Base-by-base conservation (phyloP, 306 rosid species). In the Alnus glutinosa region DNA sequence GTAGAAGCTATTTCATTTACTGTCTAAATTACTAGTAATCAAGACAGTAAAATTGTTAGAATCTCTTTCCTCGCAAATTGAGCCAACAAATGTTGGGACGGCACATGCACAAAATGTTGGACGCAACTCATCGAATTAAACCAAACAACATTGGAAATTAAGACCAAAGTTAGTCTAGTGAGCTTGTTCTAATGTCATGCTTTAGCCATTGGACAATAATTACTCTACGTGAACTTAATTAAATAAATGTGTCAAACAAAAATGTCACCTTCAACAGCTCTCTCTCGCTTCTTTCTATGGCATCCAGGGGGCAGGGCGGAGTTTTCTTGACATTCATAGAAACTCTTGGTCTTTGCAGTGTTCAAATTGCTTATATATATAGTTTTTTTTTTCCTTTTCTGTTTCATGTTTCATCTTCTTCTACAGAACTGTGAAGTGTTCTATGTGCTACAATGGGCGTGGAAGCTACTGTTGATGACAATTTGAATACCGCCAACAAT, bases 351-450 rank as follows among this genome's bases (percentile, higher is more conserved):
- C 11, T 76, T 49, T 52, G 1, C 68, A 2, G 8, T 1, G 51
- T 16, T 36, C 34, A 19, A 15, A 13, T 23, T 39, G 47, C 34
- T 37, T 39, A 28, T 36, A 39, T 64, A 13, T 63, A 14, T 12
- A 61, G 46, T 12, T 15, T 4, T 63, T 71, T 19, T 70, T 23
- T 23, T 52, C 50, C 30, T 37, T 12, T 55, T 32, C 11, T 6
- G 59, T 71, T 44, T 19, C 75, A 70, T 2, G 74, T 70, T 59
- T 70, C 51, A 16, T 51, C 64, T 62, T 71, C 77, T 78, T 18
- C 28, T 16, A 5, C 47, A 50, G 30, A 16, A 58, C n/a, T 34
- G 5, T 32, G 15, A 12, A 12, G 34, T 11, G 69, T 44, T 54
- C 50, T 47, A 58, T n/a, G 37, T 39, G 18, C 23, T 50, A 6